Percentiles rank a stretch among this genome's conserved stretches.
Evolutionary conservation across 2,329 filamentous ascomycete species (phyloP).

Genomic region (Teratosphaeria gauchensis): DNA sequence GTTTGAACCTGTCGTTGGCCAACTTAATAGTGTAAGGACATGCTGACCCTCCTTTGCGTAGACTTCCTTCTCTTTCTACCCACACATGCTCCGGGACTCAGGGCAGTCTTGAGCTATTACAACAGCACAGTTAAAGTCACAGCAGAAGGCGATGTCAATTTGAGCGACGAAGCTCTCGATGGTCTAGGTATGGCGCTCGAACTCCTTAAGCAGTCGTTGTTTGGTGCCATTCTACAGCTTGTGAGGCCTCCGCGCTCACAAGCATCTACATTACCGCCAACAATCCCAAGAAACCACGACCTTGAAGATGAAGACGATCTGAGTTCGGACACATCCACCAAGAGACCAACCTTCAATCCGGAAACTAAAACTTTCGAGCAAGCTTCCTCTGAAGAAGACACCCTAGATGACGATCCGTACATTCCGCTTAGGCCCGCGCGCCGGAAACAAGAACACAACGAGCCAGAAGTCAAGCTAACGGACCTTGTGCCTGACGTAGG

Average conservation of each 20-base stretch:
- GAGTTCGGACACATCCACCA: not conserved
- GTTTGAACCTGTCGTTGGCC: not conserved
- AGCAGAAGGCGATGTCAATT: slow-evolving; percentile 84
- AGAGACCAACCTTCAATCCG: not conserved
- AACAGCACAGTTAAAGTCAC: slow-evolving; percentile 81
- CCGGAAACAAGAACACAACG: slow-evolving; percentile 17
- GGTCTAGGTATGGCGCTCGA: slow-evolving; percentile 76
- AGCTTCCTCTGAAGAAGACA: slow-evolving; percentile 4
- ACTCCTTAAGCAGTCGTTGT: slow-evolving; percentile 61
- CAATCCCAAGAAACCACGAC: not conserved
- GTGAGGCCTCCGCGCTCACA: slow-evolving; percentile 7
- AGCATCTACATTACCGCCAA: not conserved
- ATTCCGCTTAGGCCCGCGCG: slow-evolving; percentile 26
- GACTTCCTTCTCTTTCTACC: slow-evolving; percentile 89
- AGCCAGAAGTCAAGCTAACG: slow-evolving; percentile 40
- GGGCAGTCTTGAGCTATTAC: slow-evolving; percentile 83
- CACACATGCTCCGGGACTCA: slow-evolving; percentile 59
- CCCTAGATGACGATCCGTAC: slow-evolving; percentile 21
- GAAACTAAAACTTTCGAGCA: slow-evolving; percentile 3
- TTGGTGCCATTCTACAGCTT: slow-evolving; percentile 61
- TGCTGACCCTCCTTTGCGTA: slow-evolving; percentile 27
- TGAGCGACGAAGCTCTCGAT: slow-evolving; percentile 83
- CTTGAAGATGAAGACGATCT: not conserved
- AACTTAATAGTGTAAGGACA: not conserved
- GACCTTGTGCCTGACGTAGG: slow-evolving; percentile 70